phyloP scores from a whole-genome alignment of 2,329 filamentous ascomycete species.

The Iodosphaeria phyllophila region DNA sequence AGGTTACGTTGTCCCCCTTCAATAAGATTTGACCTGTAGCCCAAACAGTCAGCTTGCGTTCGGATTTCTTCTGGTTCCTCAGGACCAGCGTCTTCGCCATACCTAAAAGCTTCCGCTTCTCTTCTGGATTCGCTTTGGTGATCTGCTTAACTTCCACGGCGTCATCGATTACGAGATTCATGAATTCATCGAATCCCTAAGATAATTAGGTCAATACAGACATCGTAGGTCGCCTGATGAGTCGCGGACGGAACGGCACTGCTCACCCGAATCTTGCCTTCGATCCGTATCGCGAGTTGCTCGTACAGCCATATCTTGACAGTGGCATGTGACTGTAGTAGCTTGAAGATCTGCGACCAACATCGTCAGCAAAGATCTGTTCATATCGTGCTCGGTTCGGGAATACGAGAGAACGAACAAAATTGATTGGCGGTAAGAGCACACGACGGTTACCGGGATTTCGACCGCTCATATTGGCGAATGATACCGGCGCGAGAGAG shows the following conservation, averaged over 20 bases:
- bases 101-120: constrained; percentile 67
- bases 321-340: constrained; percentile 62
- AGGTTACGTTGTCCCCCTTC: constrained; percentile 48
- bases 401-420: too few species aligned
- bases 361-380: too few species aligned
- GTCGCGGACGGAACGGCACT: constrained; percentile 6
- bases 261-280: constrained; percentile 86
- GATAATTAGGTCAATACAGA: constrained; percentile 1
- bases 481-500: too few species aligned
- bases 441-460: constrained; percentile 42
- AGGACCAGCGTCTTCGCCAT: too few species aligned
- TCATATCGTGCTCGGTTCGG: too few species aligned
- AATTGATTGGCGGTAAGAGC: constrained; percentile 50
- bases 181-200: constrained; percentile 96
- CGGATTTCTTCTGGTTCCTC: background rate
- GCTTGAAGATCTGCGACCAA: constrained; percentile 95
- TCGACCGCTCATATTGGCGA: constrained; percentile 34
- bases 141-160: constrained; percentile 79
- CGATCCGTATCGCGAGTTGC: constrained; percentile 82
- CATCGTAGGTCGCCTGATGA: background rate
- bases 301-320: constrained; percentile 96
- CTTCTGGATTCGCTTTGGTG: constrained; percentile 59
- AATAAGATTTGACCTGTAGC: constrained; percentile 40
- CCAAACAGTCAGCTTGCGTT: background rate
- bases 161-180: constrained; percentile 95